Evolutionary conservation across 148 eudicot genomes (phyloP), one percentile per base, ranked within the genome.

Genomic region (Heliamphora exappendiculata): DNA sequence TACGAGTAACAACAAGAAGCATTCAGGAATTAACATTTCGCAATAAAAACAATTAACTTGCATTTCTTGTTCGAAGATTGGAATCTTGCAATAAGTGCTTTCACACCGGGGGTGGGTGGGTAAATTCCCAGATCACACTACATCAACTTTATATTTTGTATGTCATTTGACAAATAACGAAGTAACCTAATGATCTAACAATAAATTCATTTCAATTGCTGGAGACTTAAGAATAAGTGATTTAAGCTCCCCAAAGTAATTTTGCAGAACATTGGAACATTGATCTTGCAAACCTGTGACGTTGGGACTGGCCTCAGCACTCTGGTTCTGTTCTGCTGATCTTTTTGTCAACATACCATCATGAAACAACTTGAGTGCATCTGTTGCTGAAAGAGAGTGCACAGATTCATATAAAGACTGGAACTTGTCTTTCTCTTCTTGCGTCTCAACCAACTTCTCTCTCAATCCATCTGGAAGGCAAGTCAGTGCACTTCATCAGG

Each of bases 281-380:
- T 71, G 73, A 70, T 67, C 79, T 39, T 62, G 68, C 20, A 31
- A 66, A 58, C 65, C 79, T 49, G 66, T 74, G 39, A 45, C 28
- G 14, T 63, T 36, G n/a, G 82, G 58, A 69, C 63, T 74, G 50
- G 70, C 29, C 45, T 79, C 72, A 47, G 53, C 39, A 59, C 70
- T 42, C 17, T 72, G 83, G 6, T n/a, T 71, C 26, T 76, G 58
- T 41, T 83, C 71, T 1, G 12, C 50, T 28, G 74, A 55, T 66
- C 67, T 84, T 31, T 78, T 78, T 58, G 70, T 78, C 77, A 81
- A 80, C 59, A 83, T 50, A 67, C 67, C 80, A 49, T 87, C 84
- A 81, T 85, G 63, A 63, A 87, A 92, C 45, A 89, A 39, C 80
- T 86, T 92, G 26, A 92, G 88, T 69, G 91, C 89, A 55, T 91